Evolutionary conservation across 768 basidiomycete genomes (phyloP).

Genomic region (Trametes cubensis): DNA sequence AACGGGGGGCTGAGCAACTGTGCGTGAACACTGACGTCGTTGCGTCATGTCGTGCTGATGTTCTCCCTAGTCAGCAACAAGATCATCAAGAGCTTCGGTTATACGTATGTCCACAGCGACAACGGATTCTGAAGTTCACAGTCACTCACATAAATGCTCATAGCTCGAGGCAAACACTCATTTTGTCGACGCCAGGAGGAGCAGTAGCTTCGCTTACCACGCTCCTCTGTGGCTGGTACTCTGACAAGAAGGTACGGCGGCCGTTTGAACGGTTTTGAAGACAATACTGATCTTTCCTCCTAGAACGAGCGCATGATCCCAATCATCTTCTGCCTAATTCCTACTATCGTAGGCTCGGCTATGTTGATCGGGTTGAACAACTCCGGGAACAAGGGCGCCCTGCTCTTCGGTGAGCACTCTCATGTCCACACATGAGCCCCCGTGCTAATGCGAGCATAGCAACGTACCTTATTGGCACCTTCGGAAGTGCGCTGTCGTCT

Average conservation of each 20-base stretch:
- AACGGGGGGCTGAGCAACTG: slow-evolving; percentile 68
- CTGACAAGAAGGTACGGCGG: slow-evolving; percentile 55
- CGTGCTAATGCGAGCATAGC: slow-evolving; percentile 34
- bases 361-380: slow-evolving; percentile 51
- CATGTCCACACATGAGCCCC: background rate
- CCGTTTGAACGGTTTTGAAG: background rate
- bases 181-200: slow-evolving; percentile 60
- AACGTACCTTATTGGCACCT: slow-evolving; percentile 54
- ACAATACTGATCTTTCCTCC: background rate
- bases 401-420: slow-evolving; percentile 53
- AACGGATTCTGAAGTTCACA: background rate
- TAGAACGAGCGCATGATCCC: slow-evolving; percentile 64
- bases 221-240: slow-evolving; percentile 62
- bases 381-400: slow-evolving; percentile 49
- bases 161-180: slow-evolving; percentile 62
- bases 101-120: slow-evolving; percentile 46
- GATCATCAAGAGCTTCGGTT: slow-evolving; percentile 65
- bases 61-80: slow-evolving; percentile 55
- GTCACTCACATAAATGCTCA: background rate
- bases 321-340: slow-evolving; percentile 57
- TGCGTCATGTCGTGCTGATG: slow-evolving; percentile 1
- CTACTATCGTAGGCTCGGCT: slow-evolving; percentile 57
- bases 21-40: slow-evolving; percentile 34
- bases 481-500: slow-evolving; percentile 59
- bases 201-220: slow-evolving; percentile 47